These are phyloP conservation scores for Clavispora santaluciae DNA, from an alignment of 805 yeast species.

Conservation along the genomic window DNA sequence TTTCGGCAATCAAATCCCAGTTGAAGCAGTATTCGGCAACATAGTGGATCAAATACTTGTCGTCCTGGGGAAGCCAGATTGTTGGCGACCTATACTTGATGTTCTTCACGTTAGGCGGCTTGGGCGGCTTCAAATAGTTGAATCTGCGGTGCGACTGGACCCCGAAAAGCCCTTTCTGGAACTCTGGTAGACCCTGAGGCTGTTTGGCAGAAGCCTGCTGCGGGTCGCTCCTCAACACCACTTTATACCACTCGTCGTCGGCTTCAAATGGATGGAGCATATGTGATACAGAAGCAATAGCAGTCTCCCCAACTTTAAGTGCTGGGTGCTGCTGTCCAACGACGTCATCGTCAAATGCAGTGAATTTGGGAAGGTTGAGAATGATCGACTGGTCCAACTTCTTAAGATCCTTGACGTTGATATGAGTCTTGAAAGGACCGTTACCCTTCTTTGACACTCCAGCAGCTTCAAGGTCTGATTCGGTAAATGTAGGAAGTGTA, in stretches of 20 bases:
- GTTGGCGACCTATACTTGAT: conserved; percentile 85
- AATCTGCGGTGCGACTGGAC: conserved; percentile 47
- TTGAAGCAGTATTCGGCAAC: conserved; percentile 86
- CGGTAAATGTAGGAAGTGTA: conserved; percentile 23
- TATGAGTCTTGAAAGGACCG: conserved; percentile 44
- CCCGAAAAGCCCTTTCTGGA: conserved; percentile 59
- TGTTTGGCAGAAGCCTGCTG: background rate
- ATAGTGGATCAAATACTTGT: conserved; percentile 67
- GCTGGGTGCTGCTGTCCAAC: conserved; percentile 11
- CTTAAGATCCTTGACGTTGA: conserved; percentile 38
- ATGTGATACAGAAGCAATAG: conserved; percentile 57
- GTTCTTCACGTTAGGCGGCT: conserved; percentile 80
- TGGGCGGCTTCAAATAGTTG: conserved; percentile 76
- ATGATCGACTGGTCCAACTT: conserved; percentile 45
- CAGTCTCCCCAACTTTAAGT: conserved; percentile 23
- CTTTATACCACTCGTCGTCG: conserved; percentile 58
- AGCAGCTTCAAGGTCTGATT: conserved; percentile 26
- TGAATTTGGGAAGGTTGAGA: conserved; percentile 43
- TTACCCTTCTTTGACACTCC: conserved; percentile 1
- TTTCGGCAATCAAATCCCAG: conserved; percentile 88
- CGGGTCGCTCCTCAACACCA: conserved; percentile 41
- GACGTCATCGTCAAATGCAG: conserved; percentile 41
- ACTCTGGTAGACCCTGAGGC: conserved; percentile 29
- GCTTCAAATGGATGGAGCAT: conserved; percentile 60
- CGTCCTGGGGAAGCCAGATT: conserved; percentile 95